Base-by-base conservation (phyloP, 148 eudicot species). In the Spergularia marina region DNA sequence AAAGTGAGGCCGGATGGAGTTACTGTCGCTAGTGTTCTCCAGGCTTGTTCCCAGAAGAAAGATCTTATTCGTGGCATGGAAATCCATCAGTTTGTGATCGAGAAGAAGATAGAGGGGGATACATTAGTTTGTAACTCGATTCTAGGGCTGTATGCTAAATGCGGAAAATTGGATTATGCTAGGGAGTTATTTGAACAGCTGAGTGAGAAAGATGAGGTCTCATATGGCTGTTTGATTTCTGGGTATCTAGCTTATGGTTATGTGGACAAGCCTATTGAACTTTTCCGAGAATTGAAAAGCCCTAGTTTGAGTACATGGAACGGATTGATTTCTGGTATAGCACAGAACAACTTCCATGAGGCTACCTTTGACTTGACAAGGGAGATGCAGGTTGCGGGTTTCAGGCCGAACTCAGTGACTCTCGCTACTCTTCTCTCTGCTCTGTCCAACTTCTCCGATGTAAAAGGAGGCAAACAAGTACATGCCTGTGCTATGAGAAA, bases 131-230 rank as follows among this genome's bases (percentile, higher is more conserved):
- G 88, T 68, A 87, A 90, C 57, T 80, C 95, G 8, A 34, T 90
- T 69, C 81, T 88, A 66, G 70, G 86, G 36, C 56, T 90, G 60
- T 88, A 90, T 77, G 89, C 91, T 12, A 90, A 85, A 87, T 90
- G 90, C 74, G 90, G 95, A 73, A 84, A 87, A 84, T 78, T 90
- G 80, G 92, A 90, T 73, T 90, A 87, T 82, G 90, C 90, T 68
- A 86, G 84, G 72, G 83, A 82, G 69, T 80, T 88, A 63, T 84
- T 88, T 51, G 88, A 84, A 18, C 80, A 73, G 81, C 85, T 88
- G 89, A 78, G 84, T 65, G 89, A 88, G 68, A 87, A 68, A 78
- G 90, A 90, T 80, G 92, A 87, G 61, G 81, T 90, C 49, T 85
- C 90, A 36, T 90, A 90, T 72, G 80, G 88, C n/a, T 77, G 87